Percentiles rank a stretch among this genome's conserved stretches.
These are phyloP conservation scores for Neurospora sp. DNA, from an alignment of 495 filamentous ascomycete species.

Conservation along the genomic window DNA sequence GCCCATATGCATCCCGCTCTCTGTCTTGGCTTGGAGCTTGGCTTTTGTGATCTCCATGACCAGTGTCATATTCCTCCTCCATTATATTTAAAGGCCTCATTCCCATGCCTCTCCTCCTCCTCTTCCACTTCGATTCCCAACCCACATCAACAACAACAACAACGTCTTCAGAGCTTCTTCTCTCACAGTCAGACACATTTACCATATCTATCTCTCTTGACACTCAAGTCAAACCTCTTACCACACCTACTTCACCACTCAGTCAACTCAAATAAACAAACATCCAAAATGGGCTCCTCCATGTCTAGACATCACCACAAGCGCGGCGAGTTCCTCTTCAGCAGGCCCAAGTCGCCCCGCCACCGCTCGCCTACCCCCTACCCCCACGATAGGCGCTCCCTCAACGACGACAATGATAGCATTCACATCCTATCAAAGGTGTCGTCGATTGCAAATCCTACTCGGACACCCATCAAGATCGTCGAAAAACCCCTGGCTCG, in stretches of 20 bases:
- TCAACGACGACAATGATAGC: not conserved
- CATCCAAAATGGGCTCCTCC: not conserved
- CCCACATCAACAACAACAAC: not conserved
- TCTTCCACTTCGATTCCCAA: not conserved
- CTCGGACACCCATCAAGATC: not conserved
- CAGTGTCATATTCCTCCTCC: not conserved
- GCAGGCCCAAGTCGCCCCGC: not conserved
- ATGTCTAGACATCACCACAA: not conserved
- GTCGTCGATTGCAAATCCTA: not conserved
- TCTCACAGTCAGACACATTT: not conserved
- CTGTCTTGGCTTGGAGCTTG: not conserved
- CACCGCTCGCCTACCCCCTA: not conserved
- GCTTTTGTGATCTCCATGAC: not conserved
- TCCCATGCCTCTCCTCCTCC: not conserved
- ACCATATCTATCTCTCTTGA: not conserved
- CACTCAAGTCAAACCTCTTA: not conserved
- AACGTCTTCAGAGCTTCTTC: not conserved
- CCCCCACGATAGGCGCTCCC: not conserved
- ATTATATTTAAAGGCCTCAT: not conserved
- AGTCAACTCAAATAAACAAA: not conserved
- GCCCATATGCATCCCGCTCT: not conserved
- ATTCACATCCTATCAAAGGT: not conserved
- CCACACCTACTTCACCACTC: not conserved
- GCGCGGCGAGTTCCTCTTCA: not conserved
- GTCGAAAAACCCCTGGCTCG: not conserved